Evolutionary conservation across 768 basidiomycete genomes (phyloP), one percentile per base, ranked within the genome.

Genomic region (Lentinula aciculospora): DNA sequence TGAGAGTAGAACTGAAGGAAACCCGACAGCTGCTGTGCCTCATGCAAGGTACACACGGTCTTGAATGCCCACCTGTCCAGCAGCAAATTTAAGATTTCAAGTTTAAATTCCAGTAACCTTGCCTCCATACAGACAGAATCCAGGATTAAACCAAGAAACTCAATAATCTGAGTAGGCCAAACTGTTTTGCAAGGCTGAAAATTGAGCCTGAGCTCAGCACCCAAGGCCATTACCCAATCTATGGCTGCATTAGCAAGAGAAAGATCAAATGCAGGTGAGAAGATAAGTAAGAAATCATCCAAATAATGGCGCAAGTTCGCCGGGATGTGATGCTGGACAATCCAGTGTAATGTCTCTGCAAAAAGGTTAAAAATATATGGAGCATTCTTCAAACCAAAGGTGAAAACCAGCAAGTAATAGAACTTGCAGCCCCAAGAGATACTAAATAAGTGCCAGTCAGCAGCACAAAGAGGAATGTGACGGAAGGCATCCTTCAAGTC

Each of bases 401-500:
- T 64, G 5, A 75, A 62, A 3, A 73, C 68, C 2, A 72, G 42
- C 27, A 63, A 60, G 36, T 67, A 67, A 55, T 70, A 75, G 49
- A 68, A 64, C 28, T 48, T n/a, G 8, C 49, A 53, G 1, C 62
- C 40, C 72, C 74, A 74, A 23, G 62, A 48, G 42, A 69, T 69
- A 6, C 75, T 71, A 3, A 75, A 60, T 9, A 68, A 68, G 37
- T 64, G 69, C 67, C 68, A 70, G 57, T 75, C 72, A 0, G 50
- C 56, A 0, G 58, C 48, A 3, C 63, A 61, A 2, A 75, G 63
- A 0, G 70, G 72, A 29, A 75, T 69, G 42, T 74, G 74, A 21
- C 66, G 63, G 58, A 75, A 76, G 0, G 72, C 74, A 10, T 70
- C 66, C 53, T 70, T n/a, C n/a, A n/a, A n/a, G n/a, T n/a, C n/a